Conservation (phyloP, 2,329 filamentous ascomycete species). For the Drechslerella dactyloides region DNA sequence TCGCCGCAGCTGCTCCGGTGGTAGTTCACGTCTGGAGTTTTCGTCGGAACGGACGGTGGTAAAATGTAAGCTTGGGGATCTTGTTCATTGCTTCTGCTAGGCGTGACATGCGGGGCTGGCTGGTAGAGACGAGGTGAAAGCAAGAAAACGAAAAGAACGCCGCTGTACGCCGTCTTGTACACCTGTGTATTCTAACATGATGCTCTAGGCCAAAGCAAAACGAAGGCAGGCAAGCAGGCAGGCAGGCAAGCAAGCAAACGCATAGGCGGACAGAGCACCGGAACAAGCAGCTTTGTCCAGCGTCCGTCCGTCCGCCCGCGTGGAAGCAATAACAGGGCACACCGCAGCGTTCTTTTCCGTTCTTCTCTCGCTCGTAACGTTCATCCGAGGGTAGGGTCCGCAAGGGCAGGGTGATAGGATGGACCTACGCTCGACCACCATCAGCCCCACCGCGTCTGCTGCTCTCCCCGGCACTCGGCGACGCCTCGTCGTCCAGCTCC, state of each 20-base stretch:
- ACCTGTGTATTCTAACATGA: too few relatives aligned
- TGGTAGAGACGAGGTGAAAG: slow-evolving; percentile 8
- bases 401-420: slow-evolving; percentile 57
- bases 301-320: neutral
- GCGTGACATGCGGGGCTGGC: slow-evolving; percentile 29
- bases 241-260: too few relatives aligned
- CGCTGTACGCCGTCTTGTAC: neutral
- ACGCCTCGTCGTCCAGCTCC: slow-evolving; percentile 78
- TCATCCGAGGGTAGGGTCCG: slow-evolving; percentile 44
- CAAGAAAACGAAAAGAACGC: slow-evolving; percentile 7
- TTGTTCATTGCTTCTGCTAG: slow-evolving; percentile 29
- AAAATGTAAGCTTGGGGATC: slow-evolving; percentile 48
- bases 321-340: neutral
- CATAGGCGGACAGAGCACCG: too few relatives aligned
- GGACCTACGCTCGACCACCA: slow-evolving; percentile 99
- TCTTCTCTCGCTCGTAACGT: slow-evolving; percentile 30
- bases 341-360: neutral
- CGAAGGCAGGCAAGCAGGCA: too few relatives aligned
- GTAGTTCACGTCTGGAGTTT: slow-evolving; percentile 38
- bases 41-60: neutral
- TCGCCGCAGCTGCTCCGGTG: slow-evolving; percentile 5
- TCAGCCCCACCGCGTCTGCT: slow-evolving; percentile 92
- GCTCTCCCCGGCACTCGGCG: slow-evolving; percentile 75
- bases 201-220: too few relatives aligned
- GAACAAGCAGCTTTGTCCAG: too few relatives aligned